These are phyloP conservation scores for Leccinum barrowsii DNA, from an alignment of 768 basidiomycete genomes.

Conservation along the genomic window DNA sequence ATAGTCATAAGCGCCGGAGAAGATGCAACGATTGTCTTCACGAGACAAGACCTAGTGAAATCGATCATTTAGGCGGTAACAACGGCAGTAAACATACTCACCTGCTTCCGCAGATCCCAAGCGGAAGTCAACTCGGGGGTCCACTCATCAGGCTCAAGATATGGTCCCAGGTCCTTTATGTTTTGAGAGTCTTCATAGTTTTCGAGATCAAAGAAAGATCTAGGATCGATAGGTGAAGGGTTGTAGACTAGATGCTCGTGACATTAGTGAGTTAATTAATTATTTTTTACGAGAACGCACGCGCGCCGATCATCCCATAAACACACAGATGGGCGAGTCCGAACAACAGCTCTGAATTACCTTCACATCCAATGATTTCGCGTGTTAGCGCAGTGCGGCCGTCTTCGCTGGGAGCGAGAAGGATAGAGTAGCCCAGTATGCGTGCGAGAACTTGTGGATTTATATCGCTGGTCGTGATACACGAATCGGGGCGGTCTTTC, in stretches of 20 bases:
- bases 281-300: background rate
- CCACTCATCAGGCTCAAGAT: background rate
- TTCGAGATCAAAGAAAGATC: background rate
- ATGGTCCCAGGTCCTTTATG: background rate
- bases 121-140: background rate
- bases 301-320: background rate
- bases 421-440: background rate
- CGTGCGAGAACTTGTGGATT: background rate
- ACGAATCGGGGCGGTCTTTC: background rate
- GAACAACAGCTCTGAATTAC: background rate
- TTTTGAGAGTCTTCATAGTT: background rate
- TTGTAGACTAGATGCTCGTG: background rate
- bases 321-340: background rate
- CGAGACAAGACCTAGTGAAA: background rate
- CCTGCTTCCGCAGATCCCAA: background rate
- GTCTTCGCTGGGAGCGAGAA: background rate
- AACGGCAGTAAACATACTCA: background rate
- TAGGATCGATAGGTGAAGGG: background rate
- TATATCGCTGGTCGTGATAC: no score
- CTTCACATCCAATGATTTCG: background rate
- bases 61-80: background rate
- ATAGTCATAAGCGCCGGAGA: no score
- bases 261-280: background rate
- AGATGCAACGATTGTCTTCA: background rate
- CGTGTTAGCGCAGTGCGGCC: background rate